Percentiles rank a stretch among this genome's conserved stretches.
Evolutionary conservation across 1,284 basidiomycete genomes (phyloP).

Genomic region (Austroboletus niveus): DNA sequence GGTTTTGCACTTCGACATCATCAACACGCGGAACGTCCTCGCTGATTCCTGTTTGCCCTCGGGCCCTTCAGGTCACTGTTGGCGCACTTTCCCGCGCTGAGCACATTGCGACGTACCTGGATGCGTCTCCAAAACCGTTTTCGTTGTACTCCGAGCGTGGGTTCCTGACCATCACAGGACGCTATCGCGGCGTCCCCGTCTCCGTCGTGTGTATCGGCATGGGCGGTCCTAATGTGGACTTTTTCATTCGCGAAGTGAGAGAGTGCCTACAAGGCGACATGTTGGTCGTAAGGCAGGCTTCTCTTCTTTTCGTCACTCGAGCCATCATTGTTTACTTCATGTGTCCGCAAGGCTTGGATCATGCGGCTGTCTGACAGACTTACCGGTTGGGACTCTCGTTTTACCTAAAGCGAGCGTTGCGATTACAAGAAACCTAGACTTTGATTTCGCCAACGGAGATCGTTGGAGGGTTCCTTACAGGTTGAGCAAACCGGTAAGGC

Average conservation of each 20-base stretch:
- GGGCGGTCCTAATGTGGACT: constrained; percentile 81
- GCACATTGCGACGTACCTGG: constrained; percentile 58
- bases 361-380: constrained; percentile 71
- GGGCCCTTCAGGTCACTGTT: constrained; percentile 59
- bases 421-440: constrained; percentile 76
- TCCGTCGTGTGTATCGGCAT: constrained; percentile 82
- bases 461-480: constrained; percentile 56
- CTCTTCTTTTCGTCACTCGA: background rate
- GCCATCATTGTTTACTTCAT: constrained; percentile 1
- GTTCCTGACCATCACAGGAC: constrained; percentile 79
- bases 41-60: background rate
- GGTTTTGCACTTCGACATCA: constrained; percentile 16
- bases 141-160: constrained; percentile 70
- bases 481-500: constrained; percentile 66
- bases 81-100: constrained; percentile 71
- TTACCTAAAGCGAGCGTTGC: constrained; percentile 67
- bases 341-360: constrained; percentile 60
- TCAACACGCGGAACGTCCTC: background rate
- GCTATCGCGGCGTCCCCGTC: constrained; percentile 66
- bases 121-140: constrained; percentile 58
- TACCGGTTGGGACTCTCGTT: constrained; percentile 72
- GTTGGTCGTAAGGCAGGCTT: constrained; percentile 64
- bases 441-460: constrained; percentile 56
- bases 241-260: constrained; percentile 79
- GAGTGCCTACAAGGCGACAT: constrained; percentile 79